phyloP scores from a whole-genome alignment of 495 filamentous ascomycete genomes.

The Lophiostoma macrostomum region DNA sequence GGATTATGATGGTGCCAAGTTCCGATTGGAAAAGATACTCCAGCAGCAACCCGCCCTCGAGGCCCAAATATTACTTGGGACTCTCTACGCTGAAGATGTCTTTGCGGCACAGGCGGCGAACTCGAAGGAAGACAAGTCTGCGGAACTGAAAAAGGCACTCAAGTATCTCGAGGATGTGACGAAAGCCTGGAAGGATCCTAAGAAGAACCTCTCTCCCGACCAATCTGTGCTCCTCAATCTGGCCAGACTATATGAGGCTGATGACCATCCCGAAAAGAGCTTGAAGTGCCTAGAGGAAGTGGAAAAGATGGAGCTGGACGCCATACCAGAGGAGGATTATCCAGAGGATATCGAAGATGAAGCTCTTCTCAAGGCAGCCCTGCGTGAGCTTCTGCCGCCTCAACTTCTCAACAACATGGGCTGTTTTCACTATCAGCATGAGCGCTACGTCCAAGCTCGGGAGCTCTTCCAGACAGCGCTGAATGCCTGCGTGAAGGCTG shows the following conservation, averaged over 20 bases:
- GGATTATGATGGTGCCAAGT: conserved; percentile 88
- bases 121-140: conserved; percentile 80
- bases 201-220: conserved; percentile 75
- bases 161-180: conserved; percentile 76
- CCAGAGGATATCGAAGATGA: conserved; percentile 61
- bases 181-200: conserved; percentile 86
- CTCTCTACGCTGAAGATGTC: conserved; percentile 89
- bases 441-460: conserved; percentile 75
- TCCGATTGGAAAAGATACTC: conserved; percentile 88
- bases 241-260: conserved; percentile 76
- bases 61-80: conserved; percentile 84
- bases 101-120: conserved; percentile 70
- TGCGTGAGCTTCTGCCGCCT: conserved; percentile 75
- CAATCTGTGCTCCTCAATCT: conserved; percentile 89
- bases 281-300: conserved; percentile 86
- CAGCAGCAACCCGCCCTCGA: conserved; percentile 82
- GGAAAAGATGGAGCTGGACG: conserved; percentile 78
- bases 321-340: conserved; percentile 63
- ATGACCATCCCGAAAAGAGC: conserved; percentile 81
- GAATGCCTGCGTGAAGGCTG: conserved; percentile 74
- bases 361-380: conserved; percentile 46
- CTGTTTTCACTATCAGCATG: conserved; percentile 84
- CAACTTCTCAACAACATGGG: conserved; percentile 96
- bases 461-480: conserved; percentile 85
- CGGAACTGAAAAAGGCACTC: conserved; percentile 79